phyloP scores from a whole-genome alignment of 2,329 filamentous ascomycete species.

The Pseudohalonectria lignicola region DNA sequence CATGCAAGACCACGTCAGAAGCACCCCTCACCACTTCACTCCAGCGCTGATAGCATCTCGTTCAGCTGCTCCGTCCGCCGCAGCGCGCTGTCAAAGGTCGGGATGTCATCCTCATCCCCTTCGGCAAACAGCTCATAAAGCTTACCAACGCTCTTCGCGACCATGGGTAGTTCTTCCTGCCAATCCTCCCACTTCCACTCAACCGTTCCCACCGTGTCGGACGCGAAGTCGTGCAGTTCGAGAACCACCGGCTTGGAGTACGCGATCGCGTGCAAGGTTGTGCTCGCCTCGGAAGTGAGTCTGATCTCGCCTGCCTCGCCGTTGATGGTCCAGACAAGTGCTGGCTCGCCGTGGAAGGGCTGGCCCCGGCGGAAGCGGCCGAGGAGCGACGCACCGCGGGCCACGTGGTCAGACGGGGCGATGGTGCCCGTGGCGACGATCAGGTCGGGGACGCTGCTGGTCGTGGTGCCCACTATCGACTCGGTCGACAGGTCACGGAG shows the following conservation, averaged over 20 bases:
- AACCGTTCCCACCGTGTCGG: not conserved
- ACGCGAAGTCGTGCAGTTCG: not conserved
- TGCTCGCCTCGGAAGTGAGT: slow-evolving; percentile 18
- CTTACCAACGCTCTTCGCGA: not conserved
- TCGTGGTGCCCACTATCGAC: slow-evolving; percentile 6
- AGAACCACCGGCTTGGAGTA: slow-evolving; percentile 12
- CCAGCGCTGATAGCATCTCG: too few relatives aligned
- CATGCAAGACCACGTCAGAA: too few relatives aligned
- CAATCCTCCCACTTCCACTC: not conserved
- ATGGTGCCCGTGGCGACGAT: slow-evolving; percentile 22
- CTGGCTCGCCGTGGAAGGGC: slow-evolving; percentile 33
- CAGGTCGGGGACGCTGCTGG: slow-evolving; percentile 16
- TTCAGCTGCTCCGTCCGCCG: not conserved
- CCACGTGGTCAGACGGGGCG: slow-evolving; percentile 10
- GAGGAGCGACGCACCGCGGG: slow-evolving; percentile 26
- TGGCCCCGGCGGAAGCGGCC: slow-evolving; percentile 35
- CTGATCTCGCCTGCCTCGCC: slow-evolving; percentile 40
- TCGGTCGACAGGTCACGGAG: slow-evolving; percentile 15
- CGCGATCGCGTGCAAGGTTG: slow-evolving; percentile 12
- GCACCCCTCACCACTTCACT: too few relatives aligned
- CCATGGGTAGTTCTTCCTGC: not conserved
- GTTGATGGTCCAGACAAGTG: slow-evolving; percentile 36
- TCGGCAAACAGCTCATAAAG: not conserved
- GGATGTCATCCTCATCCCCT: not conserved
- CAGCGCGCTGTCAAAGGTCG: not conserved